Conservation (phyloP, 1,284 basidiomycete genomes). For the Sporisorium exsertum region DNA sequence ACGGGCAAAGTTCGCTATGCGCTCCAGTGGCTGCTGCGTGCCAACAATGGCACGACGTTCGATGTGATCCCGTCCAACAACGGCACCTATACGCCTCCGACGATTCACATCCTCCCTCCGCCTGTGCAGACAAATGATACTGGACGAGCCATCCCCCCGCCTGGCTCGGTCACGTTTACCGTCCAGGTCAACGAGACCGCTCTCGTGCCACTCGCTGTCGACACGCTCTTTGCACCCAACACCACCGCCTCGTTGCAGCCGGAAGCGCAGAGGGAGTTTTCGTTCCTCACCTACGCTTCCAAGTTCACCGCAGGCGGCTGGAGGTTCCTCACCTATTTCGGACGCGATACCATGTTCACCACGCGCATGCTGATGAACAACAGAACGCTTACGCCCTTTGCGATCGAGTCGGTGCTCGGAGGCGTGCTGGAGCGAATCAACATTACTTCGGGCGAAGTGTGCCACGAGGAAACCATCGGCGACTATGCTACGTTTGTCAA, state of each 20-base stretch:
- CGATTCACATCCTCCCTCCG: conserved; percentile 63
- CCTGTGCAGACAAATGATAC: conserved; percentile 51
- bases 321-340: conserved; percentile 71
- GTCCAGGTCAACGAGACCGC: conserved; percentile 71
- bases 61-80: conserved; percentile 53
- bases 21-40: conserved; percentile 41
- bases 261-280: conserved; percentile 68
- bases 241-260: conserved; percentile 52
- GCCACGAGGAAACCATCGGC: conserved; percentile 72
- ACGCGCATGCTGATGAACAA: conserved; percentile 71
- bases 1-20: conserved; percentile 28
- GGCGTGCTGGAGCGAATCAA: conserved; percentile 72
- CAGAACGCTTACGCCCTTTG: conserved; percentile 69
- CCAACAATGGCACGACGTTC: conserved; percentile 33
- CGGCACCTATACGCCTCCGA: conserved; percentile 67
- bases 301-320: conserved; percentile 72
- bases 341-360: conserved; percentile 72
- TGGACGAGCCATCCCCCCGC: conserved; percentile 14
- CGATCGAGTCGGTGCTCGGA: conserved; percentile 71
- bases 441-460: conserved; percentile 70
- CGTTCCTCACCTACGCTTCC: conserved; percentile 69
- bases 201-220: conserved; percentile 68
- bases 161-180: conserved; percentile 68
- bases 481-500: conserved; percentile 68
- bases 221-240: conserved; percentile 68